A percentile compares a stretch with the other conserved stretches of the same genome.
Conservation (phyloP, 2,329 filamentous ascomycete species). For the Gaeumannomyces tritici region DNA sequence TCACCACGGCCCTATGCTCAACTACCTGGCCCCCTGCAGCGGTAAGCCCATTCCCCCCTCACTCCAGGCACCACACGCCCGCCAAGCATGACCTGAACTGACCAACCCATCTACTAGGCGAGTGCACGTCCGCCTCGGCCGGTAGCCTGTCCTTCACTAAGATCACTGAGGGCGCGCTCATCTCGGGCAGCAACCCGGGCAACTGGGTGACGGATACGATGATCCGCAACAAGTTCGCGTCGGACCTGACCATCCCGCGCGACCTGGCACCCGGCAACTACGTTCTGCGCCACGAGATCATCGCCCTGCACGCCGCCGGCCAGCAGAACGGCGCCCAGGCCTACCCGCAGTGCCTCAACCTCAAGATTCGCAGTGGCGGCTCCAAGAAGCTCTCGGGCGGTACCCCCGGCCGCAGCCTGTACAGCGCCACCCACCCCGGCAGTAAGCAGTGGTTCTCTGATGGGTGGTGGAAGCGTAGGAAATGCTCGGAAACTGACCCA, state of each 20-base stretch:
- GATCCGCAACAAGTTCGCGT: conserved; percentile 38
- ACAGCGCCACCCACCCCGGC: conserved; percentile 26
- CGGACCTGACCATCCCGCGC: conserved; percentile 19
- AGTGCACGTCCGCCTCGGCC: conserved; percentile 8
- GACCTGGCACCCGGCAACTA: conserved; percentile 19
- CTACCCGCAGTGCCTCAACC: conserved; percentile 20
- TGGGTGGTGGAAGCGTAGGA: too few species aligned
- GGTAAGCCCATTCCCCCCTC: not conserved
- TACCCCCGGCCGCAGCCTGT: conserved; percentile 16
- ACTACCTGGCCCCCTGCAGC: conserved; percentile 44
- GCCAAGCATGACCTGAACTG: too few species aligned
- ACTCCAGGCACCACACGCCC: too few species aligned
- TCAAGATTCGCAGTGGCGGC: conserved; percentile 15
- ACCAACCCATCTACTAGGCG: not conserved
- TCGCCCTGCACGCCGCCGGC: conserved; percentile 30
- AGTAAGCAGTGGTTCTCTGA: conserved; percentile 5
- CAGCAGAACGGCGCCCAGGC: conserved; percentile 16
- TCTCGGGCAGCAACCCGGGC: conserved; percentile 14
- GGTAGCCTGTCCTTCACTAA: conserved; percentile 9
- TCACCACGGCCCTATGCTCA: conserved; percentile 47
- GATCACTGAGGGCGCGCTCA: conserved; percentile 8
- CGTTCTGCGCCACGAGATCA: conserved; percentile 31
- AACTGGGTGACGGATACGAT: conserved; percentile 29
- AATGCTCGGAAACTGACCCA: not conserved
- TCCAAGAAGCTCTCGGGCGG: conserved; percentile 8